Evolutionary conservation across 2,329 filamentous ascomycete genomes (phyloP).

Genomic region (Phialophora chinensis): DNA sequence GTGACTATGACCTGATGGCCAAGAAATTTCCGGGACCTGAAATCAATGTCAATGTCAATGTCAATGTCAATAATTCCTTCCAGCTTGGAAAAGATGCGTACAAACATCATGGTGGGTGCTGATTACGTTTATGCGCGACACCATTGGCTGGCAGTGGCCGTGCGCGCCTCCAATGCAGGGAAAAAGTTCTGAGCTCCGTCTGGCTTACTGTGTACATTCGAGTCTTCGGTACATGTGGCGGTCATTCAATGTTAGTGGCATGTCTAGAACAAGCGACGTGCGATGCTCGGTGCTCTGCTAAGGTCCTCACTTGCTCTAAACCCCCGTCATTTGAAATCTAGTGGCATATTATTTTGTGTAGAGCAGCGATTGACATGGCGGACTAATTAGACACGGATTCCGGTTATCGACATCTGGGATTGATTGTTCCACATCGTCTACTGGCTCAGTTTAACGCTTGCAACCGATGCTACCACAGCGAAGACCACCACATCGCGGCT

Average conservation of each 20-base stretch:
- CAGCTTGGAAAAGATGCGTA: background rate
- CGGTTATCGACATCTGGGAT: background rate
- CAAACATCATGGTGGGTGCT: background rate
- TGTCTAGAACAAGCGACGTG: too few relatives aligned
- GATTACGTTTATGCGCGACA: constrained; percentile 18
- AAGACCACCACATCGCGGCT: background rate
- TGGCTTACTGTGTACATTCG: background rate
- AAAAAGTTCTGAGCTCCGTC: background rate
- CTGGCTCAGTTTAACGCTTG: background rate
- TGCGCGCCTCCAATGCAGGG: too few relatives aligned
- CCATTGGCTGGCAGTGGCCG: constrained; percentile 4
- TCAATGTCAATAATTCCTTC: background rate
- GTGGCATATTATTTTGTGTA: background rate
- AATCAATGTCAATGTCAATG: background rate
- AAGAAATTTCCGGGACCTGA: background rate
- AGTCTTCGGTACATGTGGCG: too few relatives aligned
- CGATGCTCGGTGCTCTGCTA: too few relatives aligned
- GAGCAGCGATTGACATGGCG: background rate
- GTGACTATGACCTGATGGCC: background rate
- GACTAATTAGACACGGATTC: background rate
- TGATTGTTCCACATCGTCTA: background rate
- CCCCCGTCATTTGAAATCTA: too few relatives aligned
- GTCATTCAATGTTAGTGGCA: too few relatives aligned
- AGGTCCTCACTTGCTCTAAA: too few relatives aligned
- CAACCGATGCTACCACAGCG: background rate